A percentile compares a stretch with the other conserved stretches of the same genome.
Evolutionary conservation across 192 early-diverging fungal species (phyloP).

Genomic region (Geosiphon pyriformis): DNA sequence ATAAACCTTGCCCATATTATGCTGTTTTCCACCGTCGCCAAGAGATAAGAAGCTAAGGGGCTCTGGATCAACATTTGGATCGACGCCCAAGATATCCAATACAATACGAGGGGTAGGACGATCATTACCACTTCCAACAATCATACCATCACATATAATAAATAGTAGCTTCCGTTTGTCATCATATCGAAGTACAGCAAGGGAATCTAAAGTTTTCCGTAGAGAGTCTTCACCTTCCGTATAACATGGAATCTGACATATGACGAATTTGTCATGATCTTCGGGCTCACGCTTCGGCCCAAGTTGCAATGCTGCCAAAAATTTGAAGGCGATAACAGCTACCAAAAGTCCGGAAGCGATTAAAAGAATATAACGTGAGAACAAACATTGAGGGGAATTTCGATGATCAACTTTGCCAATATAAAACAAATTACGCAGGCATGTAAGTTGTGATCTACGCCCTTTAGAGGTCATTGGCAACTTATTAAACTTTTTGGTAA

Average conservation of each 20-base stretch:
- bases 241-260: slow-evolving; percentile 95
- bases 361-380: slow-evolving; percentile 81
- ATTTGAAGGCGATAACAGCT: slow-evolving; percentile 85
- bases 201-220: slow-evolving; percentile 88
- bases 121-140: slow-evolving; percentile 95
- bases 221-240: slow-evolving; percentile 96
- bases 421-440: slow-evolving; percentile 81
- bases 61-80: slow-evolving; percentile 76
- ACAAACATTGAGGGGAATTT: slow-evolving; percentile 69
- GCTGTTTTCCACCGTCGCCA: slow-evolving; percentile 85
- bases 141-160: slow-evolving; percentile 94
- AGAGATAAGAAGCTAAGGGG: slow-evolving; percentile 83
- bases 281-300: slow-evolving; percentile 71
- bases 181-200: slow-evolving; percentile 86
- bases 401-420: slow-evolving; percentile 82
- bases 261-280: slow-evolving; percentile 85
- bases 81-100: slow-evolving; percentile 91
- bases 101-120: slow-evolving; percentile 95
- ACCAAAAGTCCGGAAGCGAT: slow-evolving; percentile 77
- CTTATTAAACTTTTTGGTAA: slow-evolving; percentile 52
- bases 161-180: slow-evolving; percentile 98
- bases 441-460: slow-evolving; percentile 54
- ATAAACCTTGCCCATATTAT: slow-evolving; percentile 97
- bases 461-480: slow-evolving; percentile 42
- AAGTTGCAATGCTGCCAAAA: slow-evolving; percentile 90